Percentiles rank a stretch among this genome's conserved stretches.
Evolutionary conservation across 495 filamentous ascomycete species (phyloP).

Genomic region (Amniculicola lignicola): DNA sequence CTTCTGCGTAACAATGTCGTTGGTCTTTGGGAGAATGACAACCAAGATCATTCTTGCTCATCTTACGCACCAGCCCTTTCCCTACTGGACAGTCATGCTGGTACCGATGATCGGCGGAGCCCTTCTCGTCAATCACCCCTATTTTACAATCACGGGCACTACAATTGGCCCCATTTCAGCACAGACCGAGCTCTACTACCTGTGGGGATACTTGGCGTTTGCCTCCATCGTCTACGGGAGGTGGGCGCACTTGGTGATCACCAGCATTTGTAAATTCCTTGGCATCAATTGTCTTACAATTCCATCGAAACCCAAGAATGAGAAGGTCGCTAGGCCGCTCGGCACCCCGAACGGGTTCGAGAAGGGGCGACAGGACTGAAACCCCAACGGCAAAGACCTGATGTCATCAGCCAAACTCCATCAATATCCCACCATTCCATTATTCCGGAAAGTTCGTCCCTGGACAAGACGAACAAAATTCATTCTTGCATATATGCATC

Average conservation of each 20-base stretch:
- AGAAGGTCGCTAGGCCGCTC: constrained; percentile 29
- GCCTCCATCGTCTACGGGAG: constrained; percentile 79
- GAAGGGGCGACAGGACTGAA: constrained; percentile 29
- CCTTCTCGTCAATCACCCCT: constrained; percentile 75
- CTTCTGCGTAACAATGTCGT: constrained; percentile 89
- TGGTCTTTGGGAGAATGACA: constrained; percentile 99
- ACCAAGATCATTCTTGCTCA: constrained; percentile 99
- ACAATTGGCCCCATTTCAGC: constrained; percentile 33
- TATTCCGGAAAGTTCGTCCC: no score
- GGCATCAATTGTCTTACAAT: constrained; percentile 95
- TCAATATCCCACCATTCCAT: background rate
- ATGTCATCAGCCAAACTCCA: background rate
- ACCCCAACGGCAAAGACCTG: background rate
- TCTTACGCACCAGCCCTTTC: constrained; percentile 88
- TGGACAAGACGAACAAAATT: background rate
- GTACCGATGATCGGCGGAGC: constrained; percentile 81
- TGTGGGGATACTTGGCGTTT: constrained; percentile 77
- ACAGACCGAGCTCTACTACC: constrained; percentile 69
- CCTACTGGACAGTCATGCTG: constrained; percentile 91
- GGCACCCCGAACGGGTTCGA: constrained; percentile 21
- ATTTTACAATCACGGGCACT: constrained; percentile 57
- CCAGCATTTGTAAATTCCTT: constrained; percentile 85
- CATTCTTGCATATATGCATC: constrained; percentile 11
- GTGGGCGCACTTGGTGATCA: constrained; percentile 89
- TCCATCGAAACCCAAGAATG: constrained; percentile 23